These are phyloP conservation scores for Zoysia japonica DNA, from an alignment of 176 grass and related monocot species.

Conservation along the genomic window DNA sequence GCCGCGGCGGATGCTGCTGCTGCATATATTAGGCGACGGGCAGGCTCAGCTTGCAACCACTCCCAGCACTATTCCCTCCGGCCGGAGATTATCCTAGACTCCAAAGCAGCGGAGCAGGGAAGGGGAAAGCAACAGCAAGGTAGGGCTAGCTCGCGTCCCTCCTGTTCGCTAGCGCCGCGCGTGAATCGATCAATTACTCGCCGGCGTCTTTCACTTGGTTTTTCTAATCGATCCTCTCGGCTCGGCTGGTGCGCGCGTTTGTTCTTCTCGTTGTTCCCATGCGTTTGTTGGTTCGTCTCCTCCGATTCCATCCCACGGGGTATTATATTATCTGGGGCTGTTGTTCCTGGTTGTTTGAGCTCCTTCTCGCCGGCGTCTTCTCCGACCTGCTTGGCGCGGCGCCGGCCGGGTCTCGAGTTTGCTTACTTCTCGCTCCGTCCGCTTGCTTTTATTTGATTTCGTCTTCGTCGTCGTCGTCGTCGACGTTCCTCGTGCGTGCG, in stretches of 20 bases:
- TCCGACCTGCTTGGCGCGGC: conserved; percentile 34
- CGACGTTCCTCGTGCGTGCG: background rate
- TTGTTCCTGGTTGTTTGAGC: background rate
- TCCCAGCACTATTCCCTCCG: conserved; percentile 8
- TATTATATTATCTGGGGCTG: background rate
- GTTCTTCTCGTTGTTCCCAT: conserved; percentile 34
- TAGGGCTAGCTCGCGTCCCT: conserved; percentile 36
- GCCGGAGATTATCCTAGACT: conserved; percentile 34
- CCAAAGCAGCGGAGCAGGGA: conserved; percentile 22
- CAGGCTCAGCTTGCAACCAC: conserved; percentile 26
- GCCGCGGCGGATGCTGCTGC: background rate
- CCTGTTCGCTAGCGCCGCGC: background rate
- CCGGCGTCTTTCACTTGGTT: background rate
- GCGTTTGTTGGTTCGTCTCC: conserved; percentile 25
- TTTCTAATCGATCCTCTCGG: conserved; percentile 18
- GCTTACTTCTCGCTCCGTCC: background rate
- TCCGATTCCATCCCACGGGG: background rate
- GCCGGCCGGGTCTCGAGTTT: background rate
- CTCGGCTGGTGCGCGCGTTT: background rate
- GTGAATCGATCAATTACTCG: background rate
- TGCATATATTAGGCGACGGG: conserved; percentile 45
- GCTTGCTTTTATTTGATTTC: background rate
- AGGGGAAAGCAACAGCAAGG: conserved; percentile 47
- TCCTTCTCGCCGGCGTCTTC: conserved; percentile 40
- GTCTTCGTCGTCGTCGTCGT: background rate